These are phyloP conservation scores for Bacterosira constricta DNA, from an alignment of 108 stramenopile genomes.

Conservation along the genomic window DNA sequence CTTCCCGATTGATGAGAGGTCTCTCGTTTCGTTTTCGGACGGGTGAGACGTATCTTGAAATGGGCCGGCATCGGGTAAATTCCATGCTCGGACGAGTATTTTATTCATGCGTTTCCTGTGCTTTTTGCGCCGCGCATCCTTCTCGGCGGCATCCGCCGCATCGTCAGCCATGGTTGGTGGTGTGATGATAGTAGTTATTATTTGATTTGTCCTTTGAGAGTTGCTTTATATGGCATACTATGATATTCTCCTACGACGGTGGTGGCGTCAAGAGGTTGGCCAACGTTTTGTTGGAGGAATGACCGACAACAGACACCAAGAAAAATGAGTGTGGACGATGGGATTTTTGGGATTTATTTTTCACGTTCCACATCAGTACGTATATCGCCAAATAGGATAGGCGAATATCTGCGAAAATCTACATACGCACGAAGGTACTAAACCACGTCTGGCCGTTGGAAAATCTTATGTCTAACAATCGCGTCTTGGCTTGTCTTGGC, in stretches of 20 bases:
- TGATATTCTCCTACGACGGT: neutral
- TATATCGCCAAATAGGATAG: too few relatives aligned
- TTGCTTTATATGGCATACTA: neutral
- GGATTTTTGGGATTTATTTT: too few relatives aligned
- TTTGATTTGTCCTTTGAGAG: neutral
- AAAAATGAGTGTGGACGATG: too few relatives aligned
- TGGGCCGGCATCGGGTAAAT: conserved; percentile 57
- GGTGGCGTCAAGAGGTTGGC: too few relatives aligned
- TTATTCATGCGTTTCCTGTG: conserved; percentile 76
- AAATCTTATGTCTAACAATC: too few relatives aligned
- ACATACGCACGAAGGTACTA: too few relatives aligned
- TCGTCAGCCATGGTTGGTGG: neutral
- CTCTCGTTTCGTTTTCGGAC: conserved; percentile 22
- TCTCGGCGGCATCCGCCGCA: conserved; percentile 45
- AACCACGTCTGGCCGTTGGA: too few relatives aligned
- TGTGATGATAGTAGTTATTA: neutral
- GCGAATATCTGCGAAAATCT: too few relatives aligned
- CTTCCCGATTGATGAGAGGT: conserved; percentile 67
- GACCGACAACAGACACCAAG: too few relatives aligned
- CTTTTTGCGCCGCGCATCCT: conserved; percentile 71
- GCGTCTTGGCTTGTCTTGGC: too few relatives aligned
- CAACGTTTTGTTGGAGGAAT: too few relatives aligned
- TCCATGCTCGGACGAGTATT: conserved; percentile 75
- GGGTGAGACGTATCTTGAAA: conserved; percentile 59
- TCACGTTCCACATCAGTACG: too few relatives aligned